Percentiles rank a stretch among this genome's conserved stretches.
Conservation (phyloP, 371 early-diverging fungal genomes). For the Mucor racemosus region DNA sequence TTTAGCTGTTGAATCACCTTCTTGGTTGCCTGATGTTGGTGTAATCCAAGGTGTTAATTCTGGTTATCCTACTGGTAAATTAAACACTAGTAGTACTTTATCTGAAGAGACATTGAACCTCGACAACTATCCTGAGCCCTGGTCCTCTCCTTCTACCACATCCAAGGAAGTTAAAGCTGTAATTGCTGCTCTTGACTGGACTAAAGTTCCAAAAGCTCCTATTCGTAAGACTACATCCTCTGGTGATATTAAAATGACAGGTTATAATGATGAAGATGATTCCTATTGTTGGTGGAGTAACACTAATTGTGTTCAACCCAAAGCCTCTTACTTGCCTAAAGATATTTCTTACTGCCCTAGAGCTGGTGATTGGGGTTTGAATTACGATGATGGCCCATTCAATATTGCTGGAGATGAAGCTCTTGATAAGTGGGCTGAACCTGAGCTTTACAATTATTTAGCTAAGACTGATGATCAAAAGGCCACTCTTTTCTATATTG, state of each 20-base stretch:
- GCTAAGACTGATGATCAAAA: constrained; percentile 42
- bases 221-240: constrained; percentile 23
- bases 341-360: constrained; percentile 52
- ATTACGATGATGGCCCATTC: constrained; percentile 55
- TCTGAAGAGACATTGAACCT: constrained; percentile 28
- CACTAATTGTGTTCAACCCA: constrained; percentile 49
- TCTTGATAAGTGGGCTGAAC: constrained; percentile 42
- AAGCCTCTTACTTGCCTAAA: constrained; percentile 42
- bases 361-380: constrained; percentile 56
- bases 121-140: constrained; percentile 41
- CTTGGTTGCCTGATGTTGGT: constrained; percentile 45
- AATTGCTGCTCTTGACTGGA: constrained; percentile 50
- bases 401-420: constrained; percentile 35
- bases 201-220: constrained; percentile 49
- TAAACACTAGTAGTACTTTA: constrained; percentile 29
- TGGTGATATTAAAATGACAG: constrained; percentile 22
- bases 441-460: constrained; percentile 55
- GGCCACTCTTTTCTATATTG: constrained; percentile 48
- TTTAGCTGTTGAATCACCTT: constrained; percentile 46
- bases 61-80: constrained; percentile 40
- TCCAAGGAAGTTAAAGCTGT: constrained; percentile 45
- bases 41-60: constrained; percentile 34
- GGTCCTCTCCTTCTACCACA: constrained; percentile 36
- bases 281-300: constrained; percentile 57
- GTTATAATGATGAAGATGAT: constrained; percentile 40